Percentiles rank a stretch among this genome's conserved stretches.
These are phyloP conservation scores for Brassica carinata DNA, from an alignment of 345 rosid genomes.

Conservation along the genomic window DNA sequence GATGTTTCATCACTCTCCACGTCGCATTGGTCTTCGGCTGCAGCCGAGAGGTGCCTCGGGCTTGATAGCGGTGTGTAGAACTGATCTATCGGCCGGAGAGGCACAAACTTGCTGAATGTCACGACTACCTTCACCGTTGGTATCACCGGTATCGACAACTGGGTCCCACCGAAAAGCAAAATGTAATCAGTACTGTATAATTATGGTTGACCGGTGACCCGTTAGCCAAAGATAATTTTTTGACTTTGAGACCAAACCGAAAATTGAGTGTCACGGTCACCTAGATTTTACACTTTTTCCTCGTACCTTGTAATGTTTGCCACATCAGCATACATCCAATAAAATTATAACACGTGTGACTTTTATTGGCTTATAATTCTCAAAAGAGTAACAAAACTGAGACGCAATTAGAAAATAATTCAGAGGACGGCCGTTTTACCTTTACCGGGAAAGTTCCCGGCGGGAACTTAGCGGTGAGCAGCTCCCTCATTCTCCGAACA, in stretches of 20 bases:
- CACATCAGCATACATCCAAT: constrained; percentile 6
- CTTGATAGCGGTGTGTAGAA: constrained; percentile 91
- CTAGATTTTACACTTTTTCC: background rate
- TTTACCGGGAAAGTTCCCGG: constrained; percentile 93
- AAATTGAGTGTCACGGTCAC: background rate
- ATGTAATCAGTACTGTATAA: background rate
- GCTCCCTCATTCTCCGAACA: constrained; percentile 85
- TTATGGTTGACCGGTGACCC: background rate
- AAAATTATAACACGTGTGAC: background rate
- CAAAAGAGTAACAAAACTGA: background rate
- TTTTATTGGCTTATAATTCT: too few relatives aligned
- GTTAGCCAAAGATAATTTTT: too few relatives aligned
- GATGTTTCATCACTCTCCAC: constrained; percentile 44
- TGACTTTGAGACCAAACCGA: background rate
- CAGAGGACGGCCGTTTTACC: constrained; percentile 45
- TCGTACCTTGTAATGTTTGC: background rate
- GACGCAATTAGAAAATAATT: background rate
- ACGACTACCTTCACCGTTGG: constrained; percentile 92
- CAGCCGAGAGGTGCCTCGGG: constrained; percentile 49
- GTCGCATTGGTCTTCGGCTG: constrained; percentile 27
- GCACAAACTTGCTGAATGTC: constrained; percentile 83
- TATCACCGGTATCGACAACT: constrained; percentile 96
- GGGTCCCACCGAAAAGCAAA: constrained; percentile 3
- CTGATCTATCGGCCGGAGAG: constrained; percentile 66
- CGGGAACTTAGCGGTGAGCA: constrained; percentile 88